Evolutionary conservation across 768 basidiomycete species (phyloP).

Genomic region (Psilocybe azurescens): DNA sequence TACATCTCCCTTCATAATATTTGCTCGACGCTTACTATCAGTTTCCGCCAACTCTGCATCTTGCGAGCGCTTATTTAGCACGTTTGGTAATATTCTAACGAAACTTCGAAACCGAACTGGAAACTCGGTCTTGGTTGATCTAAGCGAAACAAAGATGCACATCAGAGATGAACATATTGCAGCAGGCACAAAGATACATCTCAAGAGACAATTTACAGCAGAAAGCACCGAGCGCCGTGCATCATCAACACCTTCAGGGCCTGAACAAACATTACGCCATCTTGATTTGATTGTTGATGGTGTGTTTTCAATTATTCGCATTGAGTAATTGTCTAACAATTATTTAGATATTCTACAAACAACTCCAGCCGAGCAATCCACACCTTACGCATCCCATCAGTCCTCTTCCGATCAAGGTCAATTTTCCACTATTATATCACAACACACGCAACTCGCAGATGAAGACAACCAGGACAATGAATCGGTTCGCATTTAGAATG

Average conservation of each 20-base stretch:
- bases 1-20: background rate
- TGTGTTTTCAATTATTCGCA: too few species aligned
- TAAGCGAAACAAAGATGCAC: constrained; percentile 31
- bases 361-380: too few species aligned
- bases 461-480: background rate
- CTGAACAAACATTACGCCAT: too few species aligned
- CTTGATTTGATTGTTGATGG: too few species aligned
- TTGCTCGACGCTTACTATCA: constrained; percentile 11
- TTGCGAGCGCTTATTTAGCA: constrained; percentile 25
- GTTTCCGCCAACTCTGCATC: constrained; percentile 23
- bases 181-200: background rate
- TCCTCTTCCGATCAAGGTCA: too few species aligned
- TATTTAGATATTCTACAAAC: too few species aligned
- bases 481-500: background rate
- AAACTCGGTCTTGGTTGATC: constrained; percentile 15
- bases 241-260: too few species aligned
- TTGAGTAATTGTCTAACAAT: too few species aligned
- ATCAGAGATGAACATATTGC: constrained; percentile 29
- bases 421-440: too few species aligned
- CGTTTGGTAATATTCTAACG: constrained; percentile 21
- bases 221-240: background rate
- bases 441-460: too few species aligned
- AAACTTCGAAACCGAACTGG: constrained; percentile 16
- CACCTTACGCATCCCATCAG: too few species aligned
- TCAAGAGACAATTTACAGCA: background rate